phyloP scores from a whole-genome alignment of 1,284 basidiomycete species.

The Apiotrichum gracile region DNA sequence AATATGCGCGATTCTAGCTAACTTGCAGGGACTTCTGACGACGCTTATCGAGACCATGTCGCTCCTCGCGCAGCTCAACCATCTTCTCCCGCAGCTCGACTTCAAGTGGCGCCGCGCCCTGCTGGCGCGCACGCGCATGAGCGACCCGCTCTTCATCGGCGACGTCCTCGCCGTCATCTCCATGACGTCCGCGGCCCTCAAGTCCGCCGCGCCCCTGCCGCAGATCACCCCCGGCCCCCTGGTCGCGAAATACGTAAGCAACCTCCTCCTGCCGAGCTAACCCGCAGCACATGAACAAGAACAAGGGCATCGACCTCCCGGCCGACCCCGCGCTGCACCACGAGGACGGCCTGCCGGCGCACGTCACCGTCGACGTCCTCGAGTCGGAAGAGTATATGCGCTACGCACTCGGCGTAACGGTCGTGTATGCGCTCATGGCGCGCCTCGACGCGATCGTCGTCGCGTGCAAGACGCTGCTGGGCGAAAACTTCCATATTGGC shows the following conservation, averaged over 20 bases:
- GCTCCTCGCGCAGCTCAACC: constrained; percentile 42
- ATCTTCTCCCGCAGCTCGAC: constrained; percentile 43
- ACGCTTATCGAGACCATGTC: constrained; percentile 40
- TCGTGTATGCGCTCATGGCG: constrained; percentile 39
- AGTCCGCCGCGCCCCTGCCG: constrained; percentile 69
- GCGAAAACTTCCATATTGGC: constrained; percentile 42
- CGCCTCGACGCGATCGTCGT: constrained; percentile 41
- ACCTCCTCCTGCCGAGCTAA: neutral
- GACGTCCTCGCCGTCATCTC: constrained; percentile 74
- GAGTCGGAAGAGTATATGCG: constrained; percentile 43
- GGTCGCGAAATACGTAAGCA: constrained; percentile 61
- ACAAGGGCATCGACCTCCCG: constrained; percentile 36
- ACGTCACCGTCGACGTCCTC: constrained; percentile 43
- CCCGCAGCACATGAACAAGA: constrained; percentile 28
- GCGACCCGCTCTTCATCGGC: constrained; percentile 75
- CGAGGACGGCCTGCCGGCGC: constrained; percentile 33
- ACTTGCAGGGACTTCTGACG: constrained; percentile 32
- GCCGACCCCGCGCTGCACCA: constrained; percentile 28
- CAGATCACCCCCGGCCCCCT: constrained; percentile 81
- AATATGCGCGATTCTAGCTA: constrained; percentile 12
- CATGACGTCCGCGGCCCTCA: constrained; percentile 54
- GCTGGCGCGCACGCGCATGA: constrained; percentile 64
- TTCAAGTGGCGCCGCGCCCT: constrained; percentile 65
- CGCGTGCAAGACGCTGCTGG: constrained; percentile 43
- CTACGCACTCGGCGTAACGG: constrained; percentile 44